A percentile compares a stretch with the other conserved stretches of the same genome.
These are phyloP conservation scores for Microdochium nivale DNA, from an alignment of 2,329 filamentous ascomycete genomes.

Conservation along the genomic window DNA sequence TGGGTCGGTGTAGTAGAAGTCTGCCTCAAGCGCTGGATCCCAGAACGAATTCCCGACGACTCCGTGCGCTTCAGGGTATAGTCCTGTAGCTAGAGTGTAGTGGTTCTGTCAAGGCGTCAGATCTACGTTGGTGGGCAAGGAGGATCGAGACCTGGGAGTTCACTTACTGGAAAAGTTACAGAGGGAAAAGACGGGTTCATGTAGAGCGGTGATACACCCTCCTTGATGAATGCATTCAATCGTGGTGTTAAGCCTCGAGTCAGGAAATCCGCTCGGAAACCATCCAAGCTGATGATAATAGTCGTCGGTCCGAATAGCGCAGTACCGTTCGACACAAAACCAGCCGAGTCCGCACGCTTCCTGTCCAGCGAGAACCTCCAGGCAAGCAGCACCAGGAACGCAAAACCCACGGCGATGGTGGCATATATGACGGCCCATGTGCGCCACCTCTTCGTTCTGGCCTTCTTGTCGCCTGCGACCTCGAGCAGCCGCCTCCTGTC, in stretches of 20 bases:
- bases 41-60: constrained; percentile 93
- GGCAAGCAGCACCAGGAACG: constrained; percentile 45
- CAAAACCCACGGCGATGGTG: constrained; percentile 43
- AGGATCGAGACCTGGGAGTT: constrained; percentile 8
- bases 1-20: constrained; percentile 84
- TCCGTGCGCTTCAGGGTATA: constrained; percentile 89
- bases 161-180: constrained; percentile 70
- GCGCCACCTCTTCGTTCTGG: constrained; percentile 43
- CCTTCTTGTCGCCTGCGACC: constrained; percentile 34
- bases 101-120: constrained; percentile 48
- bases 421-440: constrained; percentile 45
- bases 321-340: constrained; percentile 67
- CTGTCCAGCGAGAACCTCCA: constrained; percentile 48
- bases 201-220: constrained; percentile 82
- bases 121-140: background rate
- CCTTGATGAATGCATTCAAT: constrained; percentile 66
- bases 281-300: constrained; percentile 87
- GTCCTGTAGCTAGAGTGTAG: constrained; percentile 83
- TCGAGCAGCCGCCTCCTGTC: constrained; percentile 43
- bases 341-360: constrained; percentile 20
- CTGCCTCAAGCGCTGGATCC: constrained; percentile 66
- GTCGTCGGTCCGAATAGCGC: constrained; percentile 86
- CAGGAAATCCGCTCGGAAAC: constrained; percentile 91
- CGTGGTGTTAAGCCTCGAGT: constrained; percentile 75
- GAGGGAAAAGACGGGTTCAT: constrained; percentile 94